Evolutionary conservation across 1,139 yeast genomes (phyloP).

Genomic region (Pichia inconspicua): DNA sequence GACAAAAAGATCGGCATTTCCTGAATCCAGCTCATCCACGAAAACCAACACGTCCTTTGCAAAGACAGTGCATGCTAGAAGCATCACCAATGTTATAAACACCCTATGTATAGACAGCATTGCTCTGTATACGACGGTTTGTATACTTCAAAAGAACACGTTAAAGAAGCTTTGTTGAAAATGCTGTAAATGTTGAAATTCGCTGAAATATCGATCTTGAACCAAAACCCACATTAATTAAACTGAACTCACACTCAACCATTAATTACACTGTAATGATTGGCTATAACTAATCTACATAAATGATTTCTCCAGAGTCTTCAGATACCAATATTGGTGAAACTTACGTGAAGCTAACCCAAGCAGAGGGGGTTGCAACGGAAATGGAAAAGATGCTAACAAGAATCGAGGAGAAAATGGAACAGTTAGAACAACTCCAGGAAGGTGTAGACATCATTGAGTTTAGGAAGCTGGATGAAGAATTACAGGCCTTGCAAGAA

Average conservation of each 20-base stretch:
- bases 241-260: too few species aligned
- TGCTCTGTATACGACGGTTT: not conserved
- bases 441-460: not conserved
- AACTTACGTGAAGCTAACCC: conserved; percentile 8
- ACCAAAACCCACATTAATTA: too few species aligned
- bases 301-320: not conserved
- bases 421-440: conserved; percentile 21
- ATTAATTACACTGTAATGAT: too few species aligned
- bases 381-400: conserved; percentile 49
- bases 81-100: not conserved
- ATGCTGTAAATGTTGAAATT: not conserved
- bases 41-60: conserved; percentile 1
- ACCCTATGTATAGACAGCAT: not conserved
- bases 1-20: not conserved
- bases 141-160: not conserved
- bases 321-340: conserved; percentile 3
- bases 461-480: conserved; percentile 3
- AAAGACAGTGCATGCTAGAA: not conserved
- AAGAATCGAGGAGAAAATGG: conserved; percentile 48
- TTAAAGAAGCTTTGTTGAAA: not conserved
- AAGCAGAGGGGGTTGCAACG: conserved; percentile 20
- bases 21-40: not conserved
- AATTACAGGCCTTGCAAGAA: conserved; percentile 6
- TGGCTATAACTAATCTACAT: too few species aligned
- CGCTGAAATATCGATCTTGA: too few species aligned